A percentile compares a stretch with the other conserved stretches of the same genome.
Conservation (phyloP, 2,329 filamentous ascomycete genomes). For the Rosellinia necatrix region DNA sequence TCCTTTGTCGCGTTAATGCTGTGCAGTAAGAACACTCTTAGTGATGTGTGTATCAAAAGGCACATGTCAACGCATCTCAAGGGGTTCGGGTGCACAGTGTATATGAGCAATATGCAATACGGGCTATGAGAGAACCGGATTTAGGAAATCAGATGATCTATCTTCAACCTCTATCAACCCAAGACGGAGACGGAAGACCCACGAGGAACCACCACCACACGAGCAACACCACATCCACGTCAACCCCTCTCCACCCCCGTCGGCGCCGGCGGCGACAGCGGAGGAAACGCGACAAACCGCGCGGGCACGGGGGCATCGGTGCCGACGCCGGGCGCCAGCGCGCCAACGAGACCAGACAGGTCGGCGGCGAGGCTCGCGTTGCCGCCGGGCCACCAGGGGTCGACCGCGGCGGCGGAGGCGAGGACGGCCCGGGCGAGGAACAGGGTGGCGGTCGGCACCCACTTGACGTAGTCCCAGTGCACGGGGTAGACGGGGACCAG, state of each 20-base stretch:
- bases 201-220: too few species aligned
- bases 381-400: slow-evolving; percentile 29
- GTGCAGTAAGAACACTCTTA: too few species aligned
- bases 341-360: slow-evolving; percentile 16
- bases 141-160: too few species aligned
- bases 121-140: too few species aligned
- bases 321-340: slow-evolving; percentile 2
- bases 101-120: too few species aligned
- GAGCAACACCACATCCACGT: too few species aligned
- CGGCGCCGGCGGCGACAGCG: not conserved
- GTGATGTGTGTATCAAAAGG: too few species aligned
- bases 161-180: too few species aligned
- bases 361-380: slow-evolving; percentile 29
- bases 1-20: too few species aligned
- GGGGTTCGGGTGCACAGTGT: too few species aligned
- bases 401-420: slow-evolving; percentile 21
- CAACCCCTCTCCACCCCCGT: not conserved
- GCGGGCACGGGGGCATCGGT: slow-evolving; percentile 9
- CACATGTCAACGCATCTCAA: too few species aligned
- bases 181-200: too few species aligned
- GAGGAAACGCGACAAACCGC: slow-evolving; percentile 12
- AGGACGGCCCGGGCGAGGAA: slow-evolving; percentile 37
- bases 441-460: slow-evolving; percentile 40
- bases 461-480: slow-evolving; percentile 45
- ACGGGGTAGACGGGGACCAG: slow-evolving; percentile 41